Evolutionary conservation across 2,329 filamentous ascomycete genomes (phyloP), one percentile per base, ranked within the genome.

Genomic region (Calonectria crousiana): DNA sequence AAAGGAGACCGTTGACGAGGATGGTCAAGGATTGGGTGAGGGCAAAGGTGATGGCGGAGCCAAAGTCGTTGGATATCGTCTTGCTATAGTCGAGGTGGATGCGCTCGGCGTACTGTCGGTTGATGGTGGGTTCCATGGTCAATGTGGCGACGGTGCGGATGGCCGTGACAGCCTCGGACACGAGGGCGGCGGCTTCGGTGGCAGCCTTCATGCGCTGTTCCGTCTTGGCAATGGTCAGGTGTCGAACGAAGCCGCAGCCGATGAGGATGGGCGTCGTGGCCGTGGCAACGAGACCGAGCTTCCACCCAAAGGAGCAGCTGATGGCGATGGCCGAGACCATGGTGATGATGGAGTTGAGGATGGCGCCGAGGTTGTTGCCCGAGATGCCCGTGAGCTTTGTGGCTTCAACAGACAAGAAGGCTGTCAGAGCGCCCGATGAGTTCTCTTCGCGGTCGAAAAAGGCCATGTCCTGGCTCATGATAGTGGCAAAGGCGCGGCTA

Each of bases 391-490:
- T 51, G 9, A 70, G 58, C 14, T 60, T 60, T 2, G 68, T 70
- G 13, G 68, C 56, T 14, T 70, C 68, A 10, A 36, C 62, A 3
- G 68, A 49, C 20, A 70, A 49, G 16, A 60, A 60, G 1, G 68
- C 51, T 1, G 58, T 60, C 26, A 70, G 47, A 18, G 68, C 56
- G 10, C 68, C 68, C 13, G 68, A 64, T 13, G 68, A 64, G 20
- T 70, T 70, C 18, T 70, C 56, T 4, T 60, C 56, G 11, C 58
- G 56, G 26, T 70, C 68, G 32, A 70, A 70, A 20, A 70, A 70
- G 44, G 68, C 32, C 56, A 70, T 70, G 20, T 70, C 32, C 47
- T 70, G 68, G 20, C 60, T 44, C 60, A 65, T 65, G 20, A 65
- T 65, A 18, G 9, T 4, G 9, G 26, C 41, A 34, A 65, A 65